Base-by-base conservation (phyloP, 148 eudicot genomes). In the Dianthus caryophyllus region DNA sequence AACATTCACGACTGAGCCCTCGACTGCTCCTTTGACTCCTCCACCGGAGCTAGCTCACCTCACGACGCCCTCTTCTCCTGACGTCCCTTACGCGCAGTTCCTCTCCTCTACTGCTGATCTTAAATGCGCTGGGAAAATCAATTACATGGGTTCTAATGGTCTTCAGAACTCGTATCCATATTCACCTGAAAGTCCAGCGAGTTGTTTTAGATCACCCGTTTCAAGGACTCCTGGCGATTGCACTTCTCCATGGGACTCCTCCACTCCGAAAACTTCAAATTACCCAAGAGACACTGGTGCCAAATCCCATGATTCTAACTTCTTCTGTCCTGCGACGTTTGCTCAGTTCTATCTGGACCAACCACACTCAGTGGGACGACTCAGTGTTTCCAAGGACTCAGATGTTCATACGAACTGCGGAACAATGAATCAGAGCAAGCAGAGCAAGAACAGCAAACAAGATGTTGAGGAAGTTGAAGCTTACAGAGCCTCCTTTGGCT, bases 1-100 rank as follows among this genome's bases (percentile, higher is more conserved):
- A 1, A 88, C 92, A 54, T 86, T 80, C 81, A 90, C 99, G 9
- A 94, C 99, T 50, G 96, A 94, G 80, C 99, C 99, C 55, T 94
- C 99, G 18, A 94, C 97, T 52, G 99, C 99, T 65, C 99, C 99
- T 74, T 70, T 88, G 56, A 94, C 99, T 10, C 99, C 99, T 47
- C 99, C 99, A 15, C 97, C 97, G 0, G 99, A 94, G 74, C 61
- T 90, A 77, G 93, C 97, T 44, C 97, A 90, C 78, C 58, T 90
- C 49, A 94, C 99, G n/a, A 94, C 97, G 26, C 99, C 99, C 25
- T 94, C 99, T 66, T 94, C 99, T 48, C 99, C 99, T 0, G 99
- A 94, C 75, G 99, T 94, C 17, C 99, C 99, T 65, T 94, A 62
- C 75, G 99, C 99, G 14, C 96, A 81, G 66, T 87, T 89, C 70